phyloP scores from a whole-genome alignment of 192 early-diverging fungal species.

The Podila horticola region DNA sequence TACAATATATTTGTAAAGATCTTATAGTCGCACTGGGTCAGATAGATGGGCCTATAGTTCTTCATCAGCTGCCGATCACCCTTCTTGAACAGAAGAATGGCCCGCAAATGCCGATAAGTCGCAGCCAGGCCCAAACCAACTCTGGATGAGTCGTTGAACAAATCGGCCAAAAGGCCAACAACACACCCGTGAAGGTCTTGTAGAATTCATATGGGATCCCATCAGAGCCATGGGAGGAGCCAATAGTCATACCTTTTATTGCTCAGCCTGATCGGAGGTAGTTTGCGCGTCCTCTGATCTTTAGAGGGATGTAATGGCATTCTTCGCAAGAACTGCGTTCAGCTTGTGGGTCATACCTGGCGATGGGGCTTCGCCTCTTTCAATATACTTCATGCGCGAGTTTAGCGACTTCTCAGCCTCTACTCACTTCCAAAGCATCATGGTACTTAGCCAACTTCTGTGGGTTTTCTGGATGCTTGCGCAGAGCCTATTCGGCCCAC shows the following conservation, averaged over 20 bases:
- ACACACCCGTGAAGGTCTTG: background rate
- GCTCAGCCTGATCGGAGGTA: too few relatives aligned
- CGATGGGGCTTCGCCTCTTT: too few relatives aligned
- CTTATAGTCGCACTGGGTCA: slow-evolving; percentile 30
- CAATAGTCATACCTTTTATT: background rate
- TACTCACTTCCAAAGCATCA: too few relatives aligned
- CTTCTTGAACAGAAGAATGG: slow-evolving; percentile 1
- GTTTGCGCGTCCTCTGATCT: too few relatives aligned
- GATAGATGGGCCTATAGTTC: slow-evolving; percentile 22
- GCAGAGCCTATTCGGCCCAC: too few relatives aligned
- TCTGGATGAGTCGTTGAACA: background rate
- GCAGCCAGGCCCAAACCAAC: background rate
- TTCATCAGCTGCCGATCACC: slow-evolving; percentile 1
- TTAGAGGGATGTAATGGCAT: too few relatives aligned
- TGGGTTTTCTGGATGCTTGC: too few relatives aligned
- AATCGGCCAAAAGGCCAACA: background rate
- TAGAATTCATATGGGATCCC: slow-evolving; percentile 11
- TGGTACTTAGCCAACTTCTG: too few relatives aligned
- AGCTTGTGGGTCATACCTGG: too few relatives aligned
- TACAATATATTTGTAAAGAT: slow-evolving; percentile 20
- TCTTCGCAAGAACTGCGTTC: too few relatives aligned
- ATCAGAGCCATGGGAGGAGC: slow-evolving; percentile 1
- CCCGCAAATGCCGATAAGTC: background rate
- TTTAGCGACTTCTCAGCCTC: too few relatives aligned
- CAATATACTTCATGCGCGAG: too few relatives aligned